phyloP scores from a whole-genome alignment of 768 basidiomycete genomes.

The Kwoniella sp. region DNA sequence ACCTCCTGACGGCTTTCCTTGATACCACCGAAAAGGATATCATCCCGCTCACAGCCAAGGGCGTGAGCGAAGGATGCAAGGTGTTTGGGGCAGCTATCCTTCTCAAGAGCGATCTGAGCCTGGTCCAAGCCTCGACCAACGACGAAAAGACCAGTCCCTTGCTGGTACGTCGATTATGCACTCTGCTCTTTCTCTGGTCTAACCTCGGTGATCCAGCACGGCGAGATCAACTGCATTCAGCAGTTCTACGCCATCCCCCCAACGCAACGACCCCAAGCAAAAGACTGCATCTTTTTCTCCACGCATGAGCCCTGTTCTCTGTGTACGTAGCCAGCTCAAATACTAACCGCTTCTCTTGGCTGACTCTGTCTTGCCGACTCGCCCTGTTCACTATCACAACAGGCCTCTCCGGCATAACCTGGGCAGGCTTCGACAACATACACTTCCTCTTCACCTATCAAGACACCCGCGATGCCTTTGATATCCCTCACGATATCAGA shows the following conservation, averaged over 20 bases:
- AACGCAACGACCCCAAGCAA: conserved; percentile 16
- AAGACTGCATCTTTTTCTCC: conserved; percentile 38
- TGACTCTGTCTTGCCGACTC: too few relatives aligned
- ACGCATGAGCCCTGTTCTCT: conserved; percentile 45
- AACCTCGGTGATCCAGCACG: conserved; percentile 22
- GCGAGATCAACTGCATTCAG: conserved; percentile 38
- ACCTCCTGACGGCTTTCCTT: conserved; percentile 25
- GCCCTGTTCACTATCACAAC: neutral
- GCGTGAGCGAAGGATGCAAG: conserved; percentile 28
- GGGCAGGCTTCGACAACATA: conserved; percentile 33
- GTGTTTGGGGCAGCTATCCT: conserved; percentile 43
- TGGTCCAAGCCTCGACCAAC: conserved; percentile 35
- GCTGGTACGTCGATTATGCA: conserved; percentile 15
- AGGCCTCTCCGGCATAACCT: conserved; percentile 39
- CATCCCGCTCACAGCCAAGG: conserved; percentile 27
- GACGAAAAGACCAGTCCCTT: conserved; percentile 27
- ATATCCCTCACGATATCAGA: conserved; percentile 37
- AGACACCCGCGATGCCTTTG: conserved; percentile 39
- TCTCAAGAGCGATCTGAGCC: conserved; percentile 16
- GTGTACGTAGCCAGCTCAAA: conserved; percentile 17
- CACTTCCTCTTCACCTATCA: conserved; percentile 41
- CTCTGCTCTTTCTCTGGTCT: neutral
- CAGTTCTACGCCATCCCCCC: conserved; percentile 26
- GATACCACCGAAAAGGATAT: conserved; percentile 18
- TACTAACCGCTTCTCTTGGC: too few relatives aligned